Evolutionary conservation across 768 basidiomycete genomes (phyloP), one percentile per base, ranked within the genome.

Genomic region (Pleurotus pulmonarius): DNA sequence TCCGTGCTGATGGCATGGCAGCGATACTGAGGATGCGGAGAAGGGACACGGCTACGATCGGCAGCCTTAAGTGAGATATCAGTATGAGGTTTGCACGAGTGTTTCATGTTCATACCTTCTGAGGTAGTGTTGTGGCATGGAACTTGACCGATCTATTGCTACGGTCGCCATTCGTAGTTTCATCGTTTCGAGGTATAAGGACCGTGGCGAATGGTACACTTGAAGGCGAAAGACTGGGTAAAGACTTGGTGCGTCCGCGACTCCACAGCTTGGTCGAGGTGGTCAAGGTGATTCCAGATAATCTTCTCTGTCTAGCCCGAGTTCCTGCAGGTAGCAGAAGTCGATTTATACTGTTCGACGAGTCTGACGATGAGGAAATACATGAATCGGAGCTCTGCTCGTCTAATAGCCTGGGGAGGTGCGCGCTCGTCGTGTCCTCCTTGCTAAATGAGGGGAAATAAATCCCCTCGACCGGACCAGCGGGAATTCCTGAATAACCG

Each of bases 1-100:
- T 65, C 64, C 9, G 70, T 71, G 29, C 65, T 62, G 20, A 68
- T 63, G 45, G 61, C 63, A 24, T 64, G 59, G 5, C 64, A 60
- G 4, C 64, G 41, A 8, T 59, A 63, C 15, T 53, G 59, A 25
- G 66, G 65, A n/a, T 64, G 62, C 15, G 67, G 65, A 6, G 54
- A 55, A 16, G 51, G 51, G 5, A 41, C n/a, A 25, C 16, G 16
- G 16, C 24, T 18, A 26, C 24, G n/a, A 15, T 24, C 46, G 20
- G 20, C 20, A 20, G 7, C 20, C 46, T 47, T 15, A 7, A 13
- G 29, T 34, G 29, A 34, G 11, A 34, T 34, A 4, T 34, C 29
- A 34, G 29, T 11, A 1, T 34, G 9, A n/a, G n/a, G 29, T 34
- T 34, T 34, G 11, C 29, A 34, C 9, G 29, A 11, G 29, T 11